Evolutionary conservation across 2,329 filamentous ascomycete species (phyloP), one percentile per base, ranked within the genome.

Genomic region (Xylaria sp.): DNA sequence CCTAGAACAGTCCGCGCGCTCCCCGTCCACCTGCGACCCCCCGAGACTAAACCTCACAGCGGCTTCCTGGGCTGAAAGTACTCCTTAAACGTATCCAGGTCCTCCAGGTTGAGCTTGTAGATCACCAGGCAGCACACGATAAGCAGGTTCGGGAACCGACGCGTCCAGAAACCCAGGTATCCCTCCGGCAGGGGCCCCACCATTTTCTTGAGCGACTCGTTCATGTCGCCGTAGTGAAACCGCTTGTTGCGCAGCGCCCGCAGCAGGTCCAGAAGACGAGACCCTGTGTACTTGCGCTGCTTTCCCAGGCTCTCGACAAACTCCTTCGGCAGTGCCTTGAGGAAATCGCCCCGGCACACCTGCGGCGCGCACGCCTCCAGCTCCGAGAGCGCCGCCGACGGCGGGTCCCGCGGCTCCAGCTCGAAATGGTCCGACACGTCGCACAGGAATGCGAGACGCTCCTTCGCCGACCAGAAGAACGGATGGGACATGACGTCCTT

Each of bases 151-250:
- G 92, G 91, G 67, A 97, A 97, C 53, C 84, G 80, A 7, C 83
- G 77, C 0, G 89, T 89, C 90, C 92, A 97, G 67, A 95, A 96
- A 9, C 79, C 79, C 41, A 96, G 76, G 68, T 96, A 97, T 0
- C 90, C 91, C 13, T 91, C 87, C 0, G 91, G 89, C 54, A 93
- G 69, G 7, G 86, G 75, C 0, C 91, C 92, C 0, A 96, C 90
- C 24, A 72, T 70, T 56, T 76, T 77, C 65, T 82, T 93, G 59
- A 96, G 82, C 44, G 85, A 76, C 13, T 92, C 89, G 6, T 90
- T 83, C 90, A 99, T 93, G 71, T 99, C 94, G 67, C 96, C 92
- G 70, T 97, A 99, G 69, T 99, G 94, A 61, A 97, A 96, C 66
- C 90, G 90, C 82, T 99, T 99, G 74, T 99, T 99, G 20, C 94